phyloP scores from a whole-genome alignment of 805 yeast genomes.

The Phaffomyces opuntiae region DNA sequence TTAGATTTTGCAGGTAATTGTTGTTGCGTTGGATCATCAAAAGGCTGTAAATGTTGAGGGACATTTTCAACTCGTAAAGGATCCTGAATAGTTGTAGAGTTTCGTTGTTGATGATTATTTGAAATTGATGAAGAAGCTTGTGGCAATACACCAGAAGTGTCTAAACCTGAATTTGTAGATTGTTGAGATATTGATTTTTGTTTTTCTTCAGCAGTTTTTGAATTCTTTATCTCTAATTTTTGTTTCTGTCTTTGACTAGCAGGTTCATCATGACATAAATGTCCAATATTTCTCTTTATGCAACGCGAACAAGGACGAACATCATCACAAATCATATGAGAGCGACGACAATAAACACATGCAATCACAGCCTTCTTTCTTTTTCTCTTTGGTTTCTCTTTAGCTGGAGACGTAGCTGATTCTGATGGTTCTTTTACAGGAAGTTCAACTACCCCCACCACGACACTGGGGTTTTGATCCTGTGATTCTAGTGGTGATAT shows the following conservation, averaged over 20 bases:
- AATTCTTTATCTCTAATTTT: constrained; percentile 11
- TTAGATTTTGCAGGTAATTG: neutral
- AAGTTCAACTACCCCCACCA: no score
- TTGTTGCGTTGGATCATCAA: constrained; percentile 7
- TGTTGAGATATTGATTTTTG: no score
- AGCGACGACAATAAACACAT: constrained; percentile 85
- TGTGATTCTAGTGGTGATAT: no score
- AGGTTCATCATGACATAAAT: constrained; percentile 48
- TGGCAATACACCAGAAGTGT: neutral
- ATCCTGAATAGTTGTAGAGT: neutral
- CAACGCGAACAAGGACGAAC: constrained; percentile 76
- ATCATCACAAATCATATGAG: constrained; percentile 91
- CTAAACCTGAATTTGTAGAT: no score
- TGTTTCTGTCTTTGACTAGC: constrained; percentile 19
- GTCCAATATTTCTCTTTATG: constrained; percentile 80
- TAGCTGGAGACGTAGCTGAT: no score
- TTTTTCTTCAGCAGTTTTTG: neutral
- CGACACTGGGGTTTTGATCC: no score
- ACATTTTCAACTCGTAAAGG: constrained; percentile 11
- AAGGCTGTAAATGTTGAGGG: constrained; percentile 16
- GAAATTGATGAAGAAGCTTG: neutral
- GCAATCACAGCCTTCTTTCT: constrained; percentile 45
- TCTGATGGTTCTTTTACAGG: no score
- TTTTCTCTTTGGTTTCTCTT: constrained; percentile 28
- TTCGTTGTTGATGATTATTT: neutral